Percentiles rank a stretch among this genome's conserved stretches.
Evolutionary conservation across 139 green algal species (phyloP).

Genomic region (Chlorella sorokiniana): DNA sequence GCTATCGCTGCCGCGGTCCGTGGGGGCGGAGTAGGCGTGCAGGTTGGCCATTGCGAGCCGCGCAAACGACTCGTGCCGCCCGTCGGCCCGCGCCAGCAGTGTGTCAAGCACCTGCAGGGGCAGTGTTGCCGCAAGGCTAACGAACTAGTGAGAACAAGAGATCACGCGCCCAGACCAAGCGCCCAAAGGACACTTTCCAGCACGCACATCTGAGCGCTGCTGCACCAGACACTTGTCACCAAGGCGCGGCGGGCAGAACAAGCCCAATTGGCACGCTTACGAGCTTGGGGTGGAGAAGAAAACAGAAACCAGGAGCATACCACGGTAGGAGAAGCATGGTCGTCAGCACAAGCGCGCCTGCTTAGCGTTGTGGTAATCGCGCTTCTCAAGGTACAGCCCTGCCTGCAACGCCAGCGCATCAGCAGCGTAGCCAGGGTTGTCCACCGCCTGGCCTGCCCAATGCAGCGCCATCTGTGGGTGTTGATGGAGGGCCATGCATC

Average conservation of each 20-base stretch:
- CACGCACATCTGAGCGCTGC: too few species aligned
- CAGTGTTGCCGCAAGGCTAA: too few species aligned
- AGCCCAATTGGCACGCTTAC: too few species aligned
- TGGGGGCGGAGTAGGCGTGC: slow-evolving; percentile 56
- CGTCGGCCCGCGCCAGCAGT: slow-evolving; percentile 34
- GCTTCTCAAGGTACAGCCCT: slow-evolving; percentile 66
- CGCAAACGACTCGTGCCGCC: slow-evolving; percentile 49
- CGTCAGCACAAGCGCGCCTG: neutral
- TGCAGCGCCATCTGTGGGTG: slow-evolving; percentile 51
- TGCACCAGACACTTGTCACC: too few species aligned
- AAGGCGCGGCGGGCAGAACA: neutral
- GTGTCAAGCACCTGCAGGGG: slow-evolving; percentile 40
- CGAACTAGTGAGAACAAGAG: too few species aligned
- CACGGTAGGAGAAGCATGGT: too few species aligned
- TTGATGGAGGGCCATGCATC: too few species aligned
- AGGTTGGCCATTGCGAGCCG: slow-evolving; percentile 67
- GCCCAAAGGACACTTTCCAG: too few species aligned
- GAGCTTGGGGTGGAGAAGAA: too few species aligned
- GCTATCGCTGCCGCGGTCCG: slow-evolving; percentile 47
- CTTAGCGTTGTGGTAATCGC: slow-evolving; percentile 57
- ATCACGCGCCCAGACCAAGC: too few species aligned
- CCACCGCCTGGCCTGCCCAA: slow-evolving; percentile 52
- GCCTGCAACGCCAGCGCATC: slow-evolving; percentile 76
- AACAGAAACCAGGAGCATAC: too few species aligned
- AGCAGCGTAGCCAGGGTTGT: slow-evolving; percentile 28